phyloP scores from a whole-genome alignment of 106 monocot genomes.

The Hemerocallis citrina region DNA sequence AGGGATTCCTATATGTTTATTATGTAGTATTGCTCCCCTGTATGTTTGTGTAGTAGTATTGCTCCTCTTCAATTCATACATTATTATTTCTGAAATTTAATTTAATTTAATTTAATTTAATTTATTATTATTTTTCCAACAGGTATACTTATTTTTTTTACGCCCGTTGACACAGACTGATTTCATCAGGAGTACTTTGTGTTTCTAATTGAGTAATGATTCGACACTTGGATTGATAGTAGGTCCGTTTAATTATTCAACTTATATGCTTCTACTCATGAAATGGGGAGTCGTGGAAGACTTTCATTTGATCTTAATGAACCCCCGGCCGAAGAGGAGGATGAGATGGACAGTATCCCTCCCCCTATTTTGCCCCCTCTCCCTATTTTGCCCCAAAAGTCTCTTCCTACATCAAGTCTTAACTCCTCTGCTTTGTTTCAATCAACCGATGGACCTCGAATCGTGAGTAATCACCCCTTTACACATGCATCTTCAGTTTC shows the following conservation, averaged over 20 bases:
- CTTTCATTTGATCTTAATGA: conserved; percentile 94
- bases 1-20: not conserved
- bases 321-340: conserved; percentile 63
- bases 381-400: conserved; percentile 37
- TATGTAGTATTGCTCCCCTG: not conserved
- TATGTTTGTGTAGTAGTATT: too few species aligned
- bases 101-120: not conserved
- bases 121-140: not conserved
- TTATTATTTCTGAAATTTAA: too few species aligned
- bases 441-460: conserved; percentile 28
- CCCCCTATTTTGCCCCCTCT: too few species aligned
- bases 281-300: conserved; percentile 69
- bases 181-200: not conserved
- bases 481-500: conserved; percentile 65
- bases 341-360: conserved; percentile 17
- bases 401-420: conserved; percentile 32
- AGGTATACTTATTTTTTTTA: not conserved
- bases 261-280: conserved; percentile 70
- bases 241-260: conserved; percentile 6
- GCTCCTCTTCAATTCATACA: too few species aligned
- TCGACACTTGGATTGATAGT: not conserved
- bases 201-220: not conserved
- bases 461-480: conserved; percentile 64
- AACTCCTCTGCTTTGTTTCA: conserved; percentile 25
- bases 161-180: not conserved